These are phyloP conservation scores for Trypanosoma cruzi DNA, from an alignment of 208 protist genomes.

Conservation along the genomic window DNA sequence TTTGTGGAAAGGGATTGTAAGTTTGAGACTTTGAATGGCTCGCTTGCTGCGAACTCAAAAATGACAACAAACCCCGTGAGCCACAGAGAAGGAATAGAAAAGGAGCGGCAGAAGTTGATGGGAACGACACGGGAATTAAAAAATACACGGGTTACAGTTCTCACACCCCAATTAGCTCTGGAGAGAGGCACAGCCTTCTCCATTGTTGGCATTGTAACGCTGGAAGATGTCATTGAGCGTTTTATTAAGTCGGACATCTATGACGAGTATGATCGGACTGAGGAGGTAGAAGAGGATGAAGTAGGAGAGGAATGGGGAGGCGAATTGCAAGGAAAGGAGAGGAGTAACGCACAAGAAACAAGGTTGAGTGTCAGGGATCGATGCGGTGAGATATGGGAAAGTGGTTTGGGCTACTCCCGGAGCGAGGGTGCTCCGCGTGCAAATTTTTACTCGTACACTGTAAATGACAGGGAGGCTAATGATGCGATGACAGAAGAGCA, in stretches of 20 bases:
- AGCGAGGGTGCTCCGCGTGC: constrained; percentile 36
- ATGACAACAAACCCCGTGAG: background rate
- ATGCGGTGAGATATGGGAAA: background rate
- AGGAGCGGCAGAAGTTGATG: constrained; percentile 1
- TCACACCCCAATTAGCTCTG: background rate
- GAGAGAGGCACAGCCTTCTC: background rate
- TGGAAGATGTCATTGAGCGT: constrained; percentile 84
- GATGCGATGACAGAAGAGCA: constrained; percentile 54
- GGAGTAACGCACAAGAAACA: background rate
- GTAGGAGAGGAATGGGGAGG: background rate
- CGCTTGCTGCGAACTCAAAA: background rate
- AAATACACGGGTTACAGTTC: background rate
- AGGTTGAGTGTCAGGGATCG: background rate
- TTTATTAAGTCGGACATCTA: constrained; percentile 75
- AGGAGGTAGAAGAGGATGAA: constrained; percentile 4
- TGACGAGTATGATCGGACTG: constrained; percentile 59
- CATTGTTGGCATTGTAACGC: constrained; percentile 66
- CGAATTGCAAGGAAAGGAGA: constrained; percentile 6
- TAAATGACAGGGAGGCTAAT: constrained; percentile 2
- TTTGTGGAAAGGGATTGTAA: constrained; percentile 38
- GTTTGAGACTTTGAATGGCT: background rate
- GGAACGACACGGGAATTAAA: background rate
- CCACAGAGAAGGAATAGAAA: background rate
- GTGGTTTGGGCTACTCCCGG: background rate
- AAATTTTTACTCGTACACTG: constrained; percentile 79